A percentile compares a stretch with the other conserved stretches of the same genome.
phyloP scores from a whole-genome alignment of 257 asterid genomes.

The Scutellaria minor region DNA sequence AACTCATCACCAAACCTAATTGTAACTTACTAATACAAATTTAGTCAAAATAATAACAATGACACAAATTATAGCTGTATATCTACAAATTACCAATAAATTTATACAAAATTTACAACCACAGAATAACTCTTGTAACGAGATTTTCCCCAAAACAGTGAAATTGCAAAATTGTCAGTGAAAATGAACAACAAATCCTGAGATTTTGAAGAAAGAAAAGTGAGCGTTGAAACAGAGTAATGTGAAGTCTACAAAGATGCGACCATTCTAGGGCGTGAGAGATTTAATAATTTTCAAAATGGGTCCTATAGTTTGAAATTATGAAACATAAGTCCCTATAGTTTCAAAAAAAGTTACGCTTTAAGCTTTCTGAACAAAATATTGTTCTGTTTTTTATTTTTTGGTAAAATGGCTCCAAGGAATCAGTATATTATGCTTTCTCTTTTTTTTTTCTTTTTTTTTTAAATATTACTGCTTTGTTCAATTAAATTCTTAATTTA shows the following conservation, averaged over 20 bases:
- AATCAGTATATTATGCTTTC: too few species aligned
- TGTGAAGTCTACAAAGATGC: constrained; percentile 31
- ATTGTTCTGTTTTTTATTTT: too few species aligned
- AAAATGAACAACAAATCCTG: constrained; percentile 26
- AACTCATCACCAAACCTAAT: constrained; percentile 68
- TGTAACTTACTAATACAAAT: constrained; percentile 31
- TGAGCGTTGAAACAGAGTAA: constrained; percentile 30
- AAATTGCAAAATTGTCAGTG: constrained; percentile 17
- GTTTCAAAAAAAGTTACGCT: neutral
- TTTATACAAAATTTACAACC: constrained; percentile 23
- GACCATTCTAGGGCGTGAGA: constrained; percentile 55
- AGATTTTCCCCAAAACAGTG: neutral
- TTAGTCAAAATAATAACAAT: constrained; percentile 30
- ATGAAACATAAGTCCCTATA: constrained; percentile 25
- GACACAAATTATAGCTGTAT: constrained; percentile 33
- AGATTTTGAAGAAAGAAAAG: constrained; percentile 27
- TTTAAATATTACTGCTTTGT: too few species aligned
- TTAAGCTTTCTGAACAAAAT: neutral
- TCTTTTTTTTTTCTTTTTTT: too few species aligned
- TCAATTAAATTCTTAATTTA: too few species aligned
- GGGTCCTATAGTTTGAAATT: constrained; percentile 27
- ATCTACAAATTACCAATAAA: constrained; percentile 21
- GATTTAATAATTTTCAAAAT: constrained; percentile 36
- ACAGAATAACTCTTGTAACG: constrained; percentile 14
- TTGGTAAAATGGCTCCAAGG: too few species aligned